Base-by-base conservation (phyloP, 2,329 filamentous ascomycete genomes). In the Phoma sp. region DNA sequence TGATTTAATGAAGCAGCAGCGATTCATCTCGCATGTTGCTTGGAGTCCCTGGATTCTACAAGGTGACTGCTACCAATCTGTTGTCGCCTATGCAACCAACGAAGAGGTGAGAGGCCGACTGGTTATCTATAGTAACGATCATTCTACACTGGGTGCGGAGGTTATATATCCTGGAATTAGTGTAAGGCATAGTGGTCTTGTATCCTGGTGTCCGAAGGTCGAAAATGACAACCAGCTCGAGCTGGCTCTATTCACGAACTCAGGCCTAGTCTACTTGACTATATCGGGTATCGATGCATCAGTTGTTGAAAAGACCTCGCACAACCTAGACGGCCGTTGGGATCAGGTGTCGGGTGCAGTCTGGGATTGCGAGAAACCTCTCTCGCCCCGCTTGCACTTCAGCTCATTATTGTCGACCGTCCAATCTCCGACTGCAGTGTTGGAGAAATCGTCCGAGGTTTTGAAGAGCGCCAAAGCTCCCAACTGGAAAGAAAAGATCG, bases 311-410 rank as follows among this genome's bases (percentile, higher is more conserved):
- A 47, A 53, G 14, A 42, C 42, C 18, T 61, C 51, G 3, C 74
- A 76, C 47, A 60, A 75, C 43, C 68, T 78, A 2, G 74, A 78
- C 42, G 69, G 62, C n/a, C 68, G 74, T n/a, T 79, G 77, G 76
- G 77, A 80, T 48, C 53, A 67, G 9, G 56, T 77, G 3, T 72
- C 77, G 11, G 75, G 74, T 12, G 57, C 56, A 29, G 47, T 60
- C 37, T 77, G 77, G 60, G 62, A 77, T 32, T 56, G 60, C 7
- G 61, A 50, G 59, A 53, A 45, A 26, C 45, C 62, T 3, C 18
- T 37, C 15, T 46, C 43, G 7, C 52, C 61, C 28, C 59, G 60
- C 23, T 40, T 78, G 5, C 75, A 79, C 52, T 64, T 78, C 37
- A 66, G 67, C 32, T 77, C 76, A 5, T 60, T 75, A 18, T 47